These are phyloP conservation scores for Colletotrichum ledebouriae DNA, from an alignment of 2,329 filamentous ascomycete species.

Conservation along the genomic window DNA sequence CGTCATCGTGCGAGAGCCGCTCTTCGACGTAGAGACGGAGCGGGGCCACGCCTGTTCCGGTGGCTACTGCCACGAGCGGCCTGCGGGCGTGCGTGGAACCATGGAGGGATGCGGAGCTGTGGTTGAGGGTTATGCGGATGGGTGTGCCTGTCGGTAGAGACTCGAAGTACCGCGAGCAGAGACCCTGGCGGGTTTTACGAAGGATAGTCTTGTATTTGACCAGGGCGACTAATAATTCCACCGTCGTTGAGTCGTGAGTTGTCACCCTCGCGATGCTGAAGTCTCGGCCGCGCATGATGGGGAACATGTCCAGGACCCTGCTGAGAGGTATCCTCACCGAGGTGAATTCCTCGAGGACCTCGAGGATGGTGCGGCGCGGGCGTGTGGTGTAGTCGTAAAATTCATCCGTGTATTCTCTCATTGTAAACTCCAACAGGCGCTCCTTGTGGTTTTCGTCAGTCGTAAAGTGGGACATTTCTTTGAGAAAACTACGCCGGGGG, in stretches of 20 bases:
- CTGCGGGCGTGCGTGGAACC: constrained; percentile 52
- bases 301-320: constrained; percentile 80
- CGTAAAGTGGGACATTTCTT: constrained; percentile 81
- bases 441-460: constrained; percentile 80
- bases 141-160: constrained; percentile 69
- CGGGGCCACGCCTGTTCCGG: constrained; percentile 89
- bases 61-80: constrained; percentile 83
- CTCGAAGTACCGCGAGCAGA: constrained; percentile 90
- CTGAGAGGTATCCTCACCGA: constrained; percentile 85
- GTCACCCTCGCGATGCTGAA: constrained; percentile 92
- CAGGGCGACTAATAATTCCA: constrained; percentile 86
- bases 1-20: constrained; percentile 58
- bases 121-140: constrained; percentile 72
- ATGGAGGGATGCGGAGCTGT: constrained; percentile 58
- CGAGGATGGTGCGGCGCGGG: constrained; percentile 89
- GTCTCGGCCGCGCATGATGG: constrained; percentile 86
- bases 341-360: constrained; percentile 91
- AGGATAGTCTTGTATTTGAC: constrained; percentile 94
- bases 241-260: constrained; percentile 47
- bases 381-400: constrained; percentile 96
- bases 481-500: constrained; percentile 88
- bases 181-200: constrained; percentile 84
- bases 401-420: constrained; percentile 86
- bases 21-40: constrained; percentile 86
- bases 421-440: constrained; percentile 85